These are phyloP conservation scores for Lachancea thermotolerans DNA, from an alignment of 805 yeast genomes.

Conservation along the genomic window DNA sequence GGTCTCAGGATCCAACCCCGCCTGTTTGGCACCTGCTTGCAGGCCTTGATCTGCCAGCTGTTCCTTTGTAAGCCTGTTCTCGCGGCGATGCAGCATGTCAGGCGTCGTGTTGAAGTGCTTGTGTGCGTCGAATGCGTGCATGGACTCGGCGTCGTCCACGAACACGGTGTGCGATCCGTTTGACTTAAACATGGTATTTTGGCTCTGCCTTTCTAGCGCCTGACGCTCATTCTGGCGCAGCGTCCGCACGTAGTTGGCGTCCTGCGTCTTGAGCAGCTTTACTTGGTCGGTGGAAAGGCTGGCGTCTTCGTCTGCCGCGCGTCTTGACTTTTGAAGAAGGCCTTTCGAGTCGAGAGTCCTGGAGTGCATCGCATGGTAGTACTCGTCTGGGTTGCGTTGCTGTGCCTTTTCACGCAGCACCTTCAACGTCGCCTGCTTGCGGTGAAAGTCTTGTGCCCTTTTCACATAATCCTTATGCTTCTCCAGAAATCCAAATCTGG, in stretches of 20 bases:
- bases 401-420: constrained; percentile 65
- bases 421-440: constrained; percentile 55
- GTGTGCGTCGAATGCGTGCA: constrained; percentile 55
- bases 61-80: constrained; percentile 59
- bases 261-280: constrained; percentile 82
- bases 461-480: constrained; percentile 81
- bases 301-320: constrained; percentile 38
- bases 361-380: constrained; percentile 86
- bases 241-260: constrained; percentile 76
- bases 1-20: constrained; percentile 25
- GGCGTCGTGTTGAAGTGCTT: constrained; percentile 65
- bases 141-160: constrained; percentile 56
- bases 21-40: constrained; percentile 6
- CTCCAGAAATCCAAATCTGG: constrained; percentile 78
- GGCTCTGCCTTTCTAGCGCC: constrained; percentile 48
- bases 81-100: constrained; percentile 52
- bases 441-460: constrained; percentile 61
- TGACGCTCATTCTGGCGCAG: constrained; percentile 61
- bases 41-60: constrained; percentile 39
- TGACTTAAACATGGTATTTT: constrained; percentile 45
- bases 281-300: constrained; percentile 66
- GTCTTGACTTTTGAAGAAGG: constrained; percentile 55
- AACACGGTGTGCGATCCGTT: constrained; percentile 78
- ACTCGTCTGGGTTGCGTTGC: constrained; percentile 86
- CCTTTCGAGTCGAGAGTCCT: constrained; percentile 66